These are phyloP conservation scores for Entomortierella lignicola DNA, from an alignment of 192 early-diverging fungal species.

Conservation along the genomic window DNA sequence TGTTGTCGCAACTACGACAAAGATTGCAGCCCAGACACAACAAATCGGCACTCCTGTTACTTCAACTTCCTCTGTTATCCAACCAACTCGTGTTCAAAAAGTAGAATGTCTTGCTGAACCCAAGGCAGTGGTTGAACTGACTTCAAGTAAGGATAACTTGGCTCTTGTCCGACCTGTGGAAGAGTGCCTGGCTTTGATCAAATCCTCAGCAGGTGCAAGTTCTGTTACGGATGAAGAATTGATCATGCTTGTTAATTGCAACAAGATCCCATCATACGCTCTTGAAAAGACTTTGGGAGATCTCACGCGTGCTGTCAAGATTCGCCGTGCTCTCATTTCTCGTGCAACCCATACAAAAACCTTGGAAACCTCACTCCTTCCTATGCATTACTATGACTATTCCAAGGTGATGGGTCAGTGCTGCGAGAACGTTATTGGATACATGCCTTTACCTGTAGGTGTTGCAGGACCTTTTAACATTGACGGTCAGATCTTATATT, in stretches of 20 bases:
- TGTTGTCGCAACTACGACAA: constrained; percentile 44
- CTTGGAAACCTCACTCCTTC: constrained; percentile 74
- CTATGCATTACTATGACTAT: constrained; percentile 90
- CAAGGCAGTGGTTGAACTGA: constrained; percentile 27
- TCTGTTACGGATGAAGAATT: constrained; percentile 82
- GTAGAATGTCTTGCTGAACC: constrained; percentile 40
- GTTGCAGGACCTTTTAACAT: constrained; percentile 90
- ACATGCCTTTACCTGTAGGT: constrained; percentile 92
- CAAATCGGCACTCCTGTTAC: not conserved
- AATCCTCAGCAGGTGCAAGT: constrained; percentile 55
- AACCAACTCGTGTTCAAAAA: constrained; percentile 38
- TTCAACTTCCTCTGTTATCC: constrained; percentile 10
- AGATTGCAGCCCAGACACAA: constrained; percentile 36
- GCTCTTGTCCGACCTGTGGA: constrained; percentile 55
- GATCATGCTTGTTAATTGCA: constrained; percentile 72
- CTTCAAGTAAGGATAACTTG: constrained; percentile 19
- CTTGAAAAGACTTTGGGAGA: constrained; percentile 87
- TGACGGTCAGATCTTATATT: constrained; percentile 82
- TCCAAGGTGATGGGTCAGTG: constrained; percentile 89
- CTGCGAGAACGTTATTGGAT: constrained; percentile 97
- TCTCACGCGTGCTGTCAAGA: constrained; percentile 84
- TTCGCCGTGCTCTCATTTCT: constrained; percentile 83
- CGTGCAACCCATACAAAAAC: constrained; percentile 72
- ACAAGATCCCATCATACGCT: constrained; percentile 85
- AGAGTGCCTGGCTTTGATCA: constrained; percentile 56